Conservation (phyloP, 306 rosid genomes). For the Clitoria ternatea region DNA sequence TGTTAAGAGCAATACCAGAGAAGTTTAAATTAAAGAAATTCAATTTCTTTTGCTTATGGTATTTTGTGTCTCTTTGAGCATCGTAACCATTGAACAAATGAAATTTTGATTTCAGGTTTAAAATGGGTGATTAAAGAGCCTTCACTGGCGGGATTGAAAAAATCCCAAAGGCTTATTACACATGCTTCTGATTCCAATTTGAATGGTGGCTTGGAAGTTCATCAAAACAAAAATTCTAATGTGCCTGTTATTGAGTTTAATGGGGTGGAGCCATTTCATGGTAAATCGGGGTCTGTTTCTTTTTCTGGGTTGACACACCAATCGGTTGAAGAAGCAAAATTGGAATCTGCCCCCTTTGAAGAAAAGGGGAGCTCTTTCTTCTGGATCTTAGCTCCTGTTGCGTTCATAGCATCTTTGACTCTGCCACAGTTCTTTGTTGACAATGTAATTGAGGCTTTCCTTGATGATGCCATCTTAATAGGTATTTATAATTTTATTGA, state of each 20-base stretch:
- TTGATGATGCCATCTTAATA: conserved; percentile 51
- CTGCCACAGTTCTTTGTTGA: conserved; percentile 71
- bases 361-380: conserved; percentile 60
- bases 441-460: conserved; percentile 41
- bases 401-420: conserved; percentile 62
- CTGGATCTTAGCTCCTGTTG: conserved; percentile 74
- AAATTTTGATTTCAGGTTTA: conserved; percentile 31
- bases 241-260: conserved; percentile 25
- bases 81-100: neutral
- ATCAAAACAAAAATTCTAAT: conserved; percentile 25
- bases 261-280: conserved; percentile 71
- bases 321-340: conserved; percentile 61
- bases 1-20: neutral
- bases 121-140: conserved; percentile 33
- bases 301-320: conserved; percentile 76
- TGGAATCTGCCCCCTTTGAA: conserved; percentile 68
- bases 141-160: conserved; percentile 11
- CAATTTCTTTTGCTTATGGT: neutral
- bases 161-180: conserved; percentile 31
- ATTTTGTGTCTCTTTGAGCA: neutral
- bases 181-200: conserved; percentile 46
- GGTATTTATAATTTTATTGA: conserved; percentile 68
- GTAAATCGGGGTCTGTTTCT: conserved; percentile 84
- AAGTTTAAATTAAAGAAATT: neutral
- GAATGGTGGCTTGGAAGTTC: conserved; percentile 44